A percentile compares a stretch with the other conserved stretches of the same genome.
Evolutionary conservation across 2,329 filamentous ascomycete species (phyloP).

Genomic region (Botrytis byssoidea): DNA sequence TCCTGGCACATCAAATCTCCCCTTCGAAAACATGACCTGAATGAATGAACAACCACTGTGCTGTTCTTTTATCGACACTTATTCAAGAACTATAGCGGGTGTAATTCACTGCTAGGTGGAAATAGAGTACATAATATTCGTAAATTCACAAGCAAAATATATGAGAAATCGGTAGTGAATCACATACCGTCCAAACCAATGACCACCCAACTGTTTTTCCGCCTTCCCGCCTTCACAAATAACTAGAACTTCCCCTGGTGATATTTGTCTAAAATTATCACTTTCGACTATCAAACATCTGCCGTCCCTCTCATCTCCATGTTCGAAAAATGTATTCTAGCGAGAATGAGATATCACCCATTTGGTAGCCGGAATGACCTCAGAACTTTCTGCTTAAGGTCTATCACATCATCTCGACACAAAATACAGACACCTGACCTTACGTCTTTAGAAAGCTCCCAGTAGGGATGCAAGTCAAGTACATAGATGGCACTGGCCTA

Average conservation of each 20-base stretch:
- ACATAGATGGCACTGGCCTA: not conserved
- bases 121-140: not conserved
- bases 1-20: not conserved
- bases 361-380: not conserved
- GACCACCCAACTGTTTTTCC: not conserved
- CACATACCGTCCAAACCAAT: not conserved
- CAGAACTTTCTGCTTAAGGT: not conserved
- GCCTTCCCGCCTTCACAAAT: not conserved
- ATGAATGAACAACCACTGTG: not conserved
- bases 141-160: not conserved
- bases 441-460: not conserved
- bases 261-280: not conserved
- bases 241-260: not conserved
- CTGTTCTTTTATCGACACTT: not conserved
- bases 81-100: not conserved
- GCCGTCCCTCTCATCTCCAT: not conserved
- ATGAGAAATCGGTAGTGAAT: not conserved
- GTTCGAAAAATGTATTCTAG: not conserved
- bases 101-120: not conserved
- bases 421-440: not conserved
- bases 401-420: not conserved
- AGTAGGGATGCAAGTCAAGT: not conserved
- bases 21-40: not conserved
- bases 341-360: rapidly evolving
- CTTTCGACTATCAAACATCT: not conserved